Evolutionary conservation across 2,329 filamentous ascomycete genomes (phyloP), one percentile per base, ranked within the genome.

Genomic region (Fusarium decemcellulare): DNA sequence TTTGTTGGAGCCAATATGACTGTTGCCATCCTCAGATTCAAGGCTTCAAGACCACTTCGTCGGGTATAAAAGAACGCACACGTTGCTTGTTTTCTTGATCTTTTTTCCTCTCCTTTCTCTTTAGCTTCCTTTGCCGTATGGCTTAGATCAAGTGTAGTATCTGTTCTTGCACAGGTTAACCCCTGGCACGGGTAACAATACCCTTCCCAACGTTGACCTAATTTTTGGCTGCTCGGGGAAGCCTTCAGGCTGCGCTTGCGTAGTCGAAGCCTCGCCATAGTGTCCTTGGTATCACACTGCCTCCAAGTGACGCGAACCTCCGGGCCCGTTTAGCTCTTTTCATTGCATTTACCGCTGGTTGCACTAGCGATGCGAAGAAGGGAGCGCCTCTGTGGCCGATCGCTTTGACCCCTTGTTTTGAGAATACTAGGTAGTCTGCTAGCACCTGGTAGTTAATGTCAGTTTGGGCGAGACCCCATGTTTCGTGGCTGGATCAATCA

Each of bases 71-170:
- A 71, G 63, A 10, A 14, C 27, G 7, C 30, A 2, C 14, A n/a
- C 15, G 23, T 23, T 36, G 30, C 39, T 16, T 36, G 10, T 6
- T 14, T 30, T n/a, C 54, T 8, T 18, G 23, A 67, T 58, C 9
- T 30, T 18, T 56, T 66, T 44, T 18, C 59, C 58, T 55, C 57
- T 34, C 60, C 61, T 64, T 61, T 40, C 61, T 61, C 69, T 53
- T 43, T 29, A 74, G 57, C 65, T 71, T 59, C 67, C 58, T 73
- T 67, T 63, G 70, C 72, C 71, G 55, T 59, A 36, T 42, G 65
- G 70, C 74, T 75, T 47, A 34, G 65, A 73, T 74, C 61, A 67
- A 72, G 48, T 74, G 74, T 74, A 76, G 74, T 72, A 75, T 70
- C 69, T 74, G 73, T 75, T 76, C 71, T 72, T 74, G 69, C 69